These are phyloP conservation scores for Monilinia aucupariae DNA, from an alignment of 2,329 filamentous ascomycete genomes.

Conservation along the genomic window DNA sequence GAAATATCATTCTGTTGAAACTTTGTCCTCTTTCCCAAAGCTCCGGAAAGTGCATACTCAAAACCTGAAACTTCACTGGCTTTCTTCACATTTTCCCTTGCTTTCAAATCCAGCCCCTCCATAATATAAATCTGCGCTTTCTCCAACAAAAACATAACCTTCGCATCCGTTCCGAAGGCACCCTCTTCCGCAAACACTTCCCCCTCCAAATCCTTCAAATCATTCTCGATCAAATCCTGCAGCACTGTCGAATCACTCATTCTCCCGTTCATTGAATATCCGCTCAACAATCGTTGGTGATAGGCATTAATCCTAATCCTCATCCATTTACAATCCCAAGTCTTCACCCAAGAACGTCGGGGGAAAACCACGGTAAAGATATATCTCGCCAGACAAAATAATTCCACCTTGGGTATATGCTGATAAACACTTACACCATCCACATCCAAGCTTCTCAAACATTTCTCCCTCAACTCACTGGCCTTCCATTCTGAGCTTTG, in stretches of 20 bases:
- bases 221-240: conserved; percentile 55
- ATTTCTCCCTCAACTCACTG: conserved; percentile 42
- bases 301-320: conserved; percentile 65
- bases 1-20: conserved; percentile 76
- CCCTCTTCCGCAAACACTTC: conserved; percentile 39
- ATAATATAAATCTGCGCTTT: conserved; percentile 77
- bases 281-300: conserved; percentile 57
- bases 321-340: conserved; percentile 41
- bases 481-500: conserved; percentile 17
- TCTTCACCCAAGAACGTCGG: conserved; percentile 24
- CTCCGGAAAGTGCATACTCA: conserved; percentile 75
- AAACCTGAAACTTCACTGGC: conserved; percentile 66
- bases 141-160: conserved; percentile 71
- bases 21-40: conserved; percentile 77
- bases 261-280: conserved; percentile 25
- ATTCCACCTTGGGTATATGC: conserved; percentile 75
- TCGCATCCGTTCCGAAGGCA: conserved; percentile 44
- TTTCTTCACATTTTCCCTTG: conserved; percentile 62
- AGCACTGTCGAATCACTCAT: conserved; percentile 54
- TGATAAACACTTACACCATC: conserved; percentile 86
- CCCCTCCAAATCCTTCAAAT: conserved; percentile 46
- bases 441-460: conserved; percentile 64
- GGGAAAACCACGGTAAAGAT: conserved; percentile 40
- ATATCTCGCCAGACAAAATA: conserved; percentile 67
- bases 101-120: conserved; percentile 73